phyloP scores from a whole-genome alignment of 1,284 basidiomycete species.

The Peniophora sp. region DNA sequence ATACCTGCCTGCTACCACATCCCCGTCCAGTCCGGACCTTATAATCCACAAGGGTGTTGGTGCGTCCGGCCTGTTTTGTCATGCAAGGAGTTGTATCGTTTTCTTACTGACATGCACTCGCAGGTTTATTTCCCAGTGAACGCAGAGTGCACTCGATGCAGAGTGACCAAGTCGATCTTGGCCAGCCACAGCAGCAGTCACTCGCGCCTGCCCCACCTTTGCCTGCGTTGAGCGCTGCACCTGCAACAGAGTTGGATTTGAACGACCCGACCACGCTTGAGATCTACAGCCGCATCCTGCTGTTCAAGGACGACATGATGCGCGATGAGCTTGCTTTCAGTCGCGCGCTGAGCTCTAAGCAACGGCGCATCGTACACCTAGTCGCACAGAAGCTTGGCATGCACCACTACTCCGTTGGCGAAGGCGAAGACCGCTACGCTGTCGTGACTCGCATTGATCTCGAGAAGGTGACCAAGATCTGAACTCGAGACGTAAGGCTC shows the following conservation, averaged over 20 bases:
- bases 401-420: conserved; percentile 90
- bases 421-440: conserved; percentile 88
- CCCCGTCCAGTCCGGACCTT: too few species aligned
- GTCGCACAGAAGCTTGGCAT: conserved; percentile 95
- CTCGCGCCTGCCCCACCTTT: conserved; percentile 33
- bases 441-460: conserved; percentile 86
- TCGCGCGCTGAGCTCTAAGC: conserved; percentile 74
- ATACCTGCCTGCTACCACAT: too few species aligned
- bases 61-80: too few species aligned
- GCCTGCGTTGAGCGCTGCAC: conserved; percentile 49
- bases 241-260: conserved; percentile 78
- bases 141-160: conserved; percentile 98
- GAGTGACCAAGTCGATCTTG: conserved; percentile 48
- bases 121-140: too few species aligned
- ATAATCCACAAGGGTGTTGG: too few species aligned
- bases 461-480: conserved; percentile 42
- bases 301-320: conserved; percentile 98
- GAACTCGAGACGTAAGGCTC: conserved; percentile 2
- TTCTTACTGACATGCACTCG: too few species aligned
- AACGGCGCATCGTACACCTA: conserved; percentile 89
- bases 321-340: conserved; percentile 97
- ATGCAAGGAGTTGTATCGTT: too few species aligned
- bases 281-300: conserved; percentile 92
- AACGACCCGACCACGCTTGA: conserved; percentile 95
- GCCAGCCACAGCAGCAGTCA: conserved; percentile 22